phyloP scores from a whole-genome alignment of 768 basidiomycete genomes.

The Tylopilus sp. region DNA sequence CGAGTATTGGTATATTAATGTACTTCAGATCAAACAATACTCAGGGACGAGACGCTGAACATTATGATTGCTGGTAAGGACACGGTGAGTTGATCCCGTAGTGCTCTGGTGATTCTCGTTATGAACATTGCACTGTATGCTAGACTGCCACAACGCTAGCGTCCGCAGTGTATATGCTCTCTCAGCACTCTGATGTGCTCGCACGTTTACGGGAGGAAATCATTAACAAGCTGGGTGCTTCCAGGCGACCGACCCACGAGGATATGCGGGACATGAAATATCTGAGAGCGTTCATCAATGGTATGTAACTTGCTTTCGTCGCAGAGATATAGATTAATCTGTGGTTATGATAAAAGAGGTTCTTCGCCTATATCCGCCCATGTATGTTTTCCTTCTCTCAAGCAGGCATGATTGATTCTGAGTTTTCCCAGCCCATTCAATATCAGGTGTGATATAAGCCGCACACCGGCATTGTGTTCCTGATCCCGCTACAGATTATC shows the following conservation, averaged over 20 bases:
- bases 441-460: constrained; percentile 13
- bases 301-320: constrained; percentile 27
- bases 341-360: constrained; percentile 19
- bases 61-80: constrained; percentile 37
- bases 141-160: constrained; percentile 36
- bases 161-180: constrained; percentile 42
- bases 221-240: constrained; percentile 45
- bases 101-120: background rate
- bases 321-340: background rate
- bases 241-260: constrained; percentile 48
- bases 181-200: constrained; percentile 48
- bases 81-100: constrained; percentile 33
- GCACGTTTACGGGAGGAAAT: constrained; percentile 55
- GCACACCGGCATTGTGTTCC: background rate
- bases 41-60: constrained; percentile 28
- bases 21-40: constrained; percentile 17
- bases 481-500: constrained; percentile 14
- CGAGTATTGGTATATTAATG: background rate
- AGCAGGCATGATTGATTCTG: background rate
- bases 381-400: constrained; percentile 14
- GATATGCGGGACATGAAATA: constrained; percentile 63
- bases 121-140: background rate
- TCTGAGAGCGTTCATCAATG: constrained; percentile 62
- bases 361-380: constrained; percentile 31
- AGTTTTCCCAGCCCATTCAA: constrained; percentile 20